phyloP scores from a whole-genome alignment of 2,329 filamentous ascomycete genomes.

The Hypoxylon sp. region DNA sequence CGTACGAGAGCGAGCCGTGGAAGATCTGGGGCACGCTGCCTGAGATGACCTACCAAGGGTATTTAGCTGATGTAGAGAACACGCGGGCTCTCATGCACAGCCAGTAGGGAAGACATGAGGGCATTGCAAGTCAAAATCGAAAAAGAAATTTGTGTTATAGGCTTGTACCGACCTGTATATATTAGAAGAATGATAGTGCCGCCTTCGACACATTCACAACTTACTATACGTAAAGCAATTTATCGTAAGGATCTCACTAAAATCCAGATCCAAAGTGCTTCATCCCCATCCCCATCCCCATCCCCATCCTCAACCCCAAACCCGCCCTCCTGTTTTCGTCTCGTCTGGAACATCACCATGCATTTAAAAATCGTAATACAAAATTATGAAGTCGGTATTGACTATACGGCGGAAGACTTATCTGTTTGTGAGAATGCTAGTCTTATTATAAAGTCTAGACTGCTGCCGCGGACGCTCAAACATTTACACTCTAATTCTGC shows the following conservation, averaged over 20 bases:
- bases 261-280: not conserved
- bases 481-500: not conserved
- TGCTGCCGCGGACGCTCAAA: not conserved
- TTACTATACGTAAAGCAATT: not conserved
- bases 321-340: not conserved
- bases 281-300: no score
- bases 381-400: no score
- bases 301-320: no score
- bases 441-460: not conserved
- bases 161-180: slow-evolving; percentile 27
- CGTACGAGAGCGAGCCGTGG: slow-evolving; percentile 68
- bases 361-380: not conserved
- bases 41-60: slow-evolving; percentile 64
- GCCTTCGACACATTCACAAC: not conserved
- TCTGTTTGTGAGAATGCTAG: not conserved
- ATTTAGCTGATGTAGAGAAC: slow-evolving; percentile 47
- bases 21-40: slow-evolving; percentile 73
- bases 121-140: not conserved
- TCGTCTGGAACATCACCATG: not conserved
- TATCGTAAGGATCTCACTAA: not conserved
- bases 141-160: slow-evolving; percentile 15
- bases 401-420: no score
- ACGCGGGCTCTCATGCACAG: slow-evolving; percentile 22
- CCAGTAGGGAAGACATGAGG: slow-evolving; percentile 21
- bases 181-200: slow-evolving; percentile 9